A percentile compares a stretch with the other conserved stretches of the same genome.
Evolutionary conservation across 768 basidiomycete species (phyloP).

Genomic region (Panus rudis): DNA sequence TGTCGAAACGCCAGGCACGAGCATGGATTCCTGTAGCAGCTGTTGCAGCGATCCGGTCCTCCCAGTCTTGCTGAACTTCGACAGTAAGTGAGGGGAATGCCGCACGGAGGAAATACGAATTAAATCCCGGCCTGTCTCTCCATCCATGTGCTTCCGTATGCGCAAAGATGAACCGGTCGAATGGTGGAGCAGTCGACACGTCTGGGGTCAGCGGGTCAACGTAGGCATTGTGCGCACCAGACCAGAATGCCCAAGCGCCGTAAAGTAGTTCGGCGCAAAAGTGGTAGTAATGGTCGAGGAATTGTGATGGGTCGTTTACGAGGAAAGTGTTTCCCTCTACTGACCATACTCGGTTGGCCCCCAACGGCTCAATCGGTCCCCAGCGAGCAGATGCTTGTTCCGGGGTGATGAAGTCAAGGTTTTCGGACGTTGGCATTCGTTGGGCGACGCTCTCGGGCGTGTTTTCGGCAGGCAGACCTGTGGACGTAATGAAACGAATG

Average conservation of each 20-base stretch:
- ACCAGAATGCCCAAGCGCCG: conserved; percentile 71
- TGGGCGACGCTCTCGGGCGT: conserved; percentile 57
- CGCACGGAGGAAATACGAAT: conserved; percentile 67
- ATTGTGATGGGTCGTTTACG: conserved; percentile 67
- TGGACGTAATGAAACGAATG: conserved; percentile 56
- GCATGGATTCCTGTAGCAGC: conserved; percentile 11
- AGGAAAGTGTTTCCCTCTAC: conserved; percentile 69
- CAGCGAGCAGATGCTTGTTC: conserved; percentile 55
- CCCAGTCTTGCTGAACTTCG: conserved; percentile 67
- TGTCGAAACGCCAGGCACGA: conserved; percentile 64
- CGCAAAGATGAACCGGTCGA: conserved; percentile 67
- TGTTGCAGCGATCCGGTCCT: conserved; percentile 42
- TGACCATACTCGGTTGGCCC: conserved; percentile 49
- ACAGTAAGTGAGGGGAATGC: conserved; percentile 66
- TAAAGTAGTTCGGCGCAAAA: conserved; percentile 77
- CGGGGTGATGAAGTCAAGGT: conserved; percentile 57
- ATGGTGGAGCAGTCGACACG: conserved; percentile 39
- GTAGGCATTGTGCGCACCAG: conserved; percentile 34
- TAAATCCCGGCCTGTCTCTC: conserved; percentile 76
- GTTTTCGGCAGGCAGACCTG: conserved; percentile 49
- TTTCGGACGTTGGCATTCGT: conserved; percentile 56
- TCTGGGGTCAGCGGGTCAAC: conserved; percentile 14
- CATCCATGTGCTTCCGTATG: conserved; percentile 52
- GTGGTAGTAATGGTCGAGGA: conserved; percentile 86
- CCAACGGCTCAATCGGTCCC: conserved; percentile 34